Evolutionary conservation across 805 yeast genomes (phyloP), one percentile per base, ranked within the genome.

Genomic region (Teunomyces kruisii): DNA sequence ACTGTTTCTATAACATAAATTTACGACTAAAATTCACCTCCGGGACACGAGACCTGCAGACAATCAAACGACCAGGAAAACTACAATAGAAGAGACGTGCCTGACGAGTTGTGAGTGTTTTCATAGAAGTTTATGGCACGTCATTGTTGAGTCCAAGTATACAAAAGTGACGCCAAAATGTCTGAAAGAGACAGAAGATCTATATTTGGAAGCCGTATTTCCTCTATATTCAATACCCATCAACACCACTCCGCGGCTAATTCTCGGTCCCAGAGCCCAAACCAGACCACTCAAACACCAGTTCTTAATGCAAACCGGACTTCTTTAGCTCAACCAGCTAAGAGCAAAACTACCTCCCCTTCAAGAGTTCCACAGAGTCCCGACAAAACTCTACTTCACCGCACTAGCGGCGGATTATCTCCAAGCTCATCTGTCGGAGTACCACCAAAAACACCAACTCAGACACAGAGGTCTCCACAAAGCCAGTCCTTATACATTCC

Each of bases 181-280:
- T 6, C 28, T 10, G 49, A 45, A 10, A 45, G 46, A 32, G 50
- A 49, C 50, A 55, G 47, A 48, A 46, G 53, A 38, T 52, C 53
- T 36, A 52, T 56, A 31, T 64, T 65, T 45, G 68, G 70, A 29
- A 50, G 61, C 8, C 57, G 69, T 19, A 58, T 65, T 28, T 55
- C 62, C 40, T 61, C 68, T 10, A 64, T 65, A 24, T 65, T 65
- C 51, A 56, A 55, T 42, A 42, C 27, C 49, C 43, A 45, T 35
- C 38, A 43, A 39, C 42, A 37, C 22, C 43, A 31, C 30, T 4
- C 15, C 15, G n/a, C 33, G 33, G 9, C 27, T 17, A 27, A 8
- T 29, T 27, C 27, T 28, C 44, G 31, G 15, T 32, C 39, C 9
- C 26, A 17, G 8, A 37, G 28, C 19, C 24, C 29, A 14, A 29